Base-by-base conservation (phyloP, 371 early-diverging fungal species). In the Batkoa obscura region DNA sequence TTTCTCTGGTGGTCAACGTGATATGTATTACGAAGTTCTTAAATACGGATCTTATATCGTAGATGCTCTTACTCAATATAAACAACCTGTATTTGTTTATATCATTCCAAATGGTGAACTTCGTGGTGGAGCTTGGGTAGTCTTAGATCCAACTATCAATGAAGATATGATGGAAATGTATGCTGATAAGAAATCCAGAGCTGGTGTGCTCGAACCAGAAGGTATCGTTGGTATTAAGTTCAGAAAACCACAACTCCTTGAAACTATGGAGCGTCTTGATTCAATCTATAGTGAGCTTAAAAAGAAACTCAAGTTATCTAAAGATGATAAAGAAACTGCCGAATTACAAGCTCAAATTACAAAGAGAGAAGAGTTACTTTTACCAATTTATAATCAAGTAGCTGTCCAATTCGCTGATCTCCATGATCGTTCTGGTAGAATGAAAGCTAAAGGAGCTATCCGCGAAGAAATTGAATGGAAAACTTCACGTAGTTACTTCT, bases 81-180 rank as follows among this genome's bases (percentile, higher is more conserved):
- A 83, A 68, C 92, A 93, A 65, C 96, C 96, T 32, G 90, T 98
- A 52, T 94, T 98, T 65, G 86, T 96, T n/a, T 99, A 99, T 66
- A 69, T 99, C 32, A 70, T 93, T 9, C 90, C 90, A 41, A 81
- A 86, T 61, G 94, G 94, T 62, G 96, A 98, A 70, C 78, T 99
- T 53, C 84, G 98, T 65, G 99, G 99, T 66, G 99, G 99, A 60
- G 93, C 98, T 5, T 99, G 97, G 97, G 99, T 97, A 31, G 95
- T 98, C 1, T 74, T 98, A 5, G 99, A 99, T 64, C 90, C 96
- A 15, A 86, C 88, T n/a, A 98, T 99, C 70, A 96, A 97, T 72
- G 67, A 81, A 38, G 82, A 89, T 52, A 86, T 88, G 81, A 97
- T 99, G 91, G 94, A 90, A 68, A 96, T 98, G 91, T 93, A 95